Evolutionary conservation across 805 yeast species (phyloP), one percentile per base, ranked within the genome.

Genomic region (Wickerhamiella qilinensis): DNA sequence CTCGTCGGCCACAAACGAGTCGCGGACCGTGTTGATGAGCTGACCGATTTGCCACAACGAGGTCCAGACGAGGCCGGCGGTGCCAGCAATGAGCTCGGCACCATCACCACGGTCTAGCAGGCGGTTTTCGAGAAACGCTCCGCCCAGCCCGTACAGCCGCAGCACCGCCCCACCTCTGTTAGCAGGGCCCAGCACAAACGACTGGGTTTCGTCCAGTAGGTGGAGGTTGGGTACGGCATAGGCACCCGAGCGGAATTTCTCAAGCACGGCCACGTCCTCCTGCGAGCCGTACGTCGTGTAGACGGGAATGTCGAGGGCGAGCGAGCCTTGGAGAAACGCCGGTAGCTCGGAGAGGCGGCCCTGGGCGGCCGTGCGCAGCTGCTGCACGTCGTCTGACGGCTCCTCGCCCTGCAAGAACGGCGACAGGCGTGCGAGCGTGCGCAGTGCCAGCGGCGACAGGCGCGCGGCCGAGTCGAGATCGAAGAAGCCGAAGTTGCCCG

Each of bases 401-500:
- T 67, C 48, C 2, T 61, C 61, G 19, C 64, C 63, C 8, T 69
- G 69, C 20, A 78, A 50, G 47, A 75, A 76, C 39, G 76, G 78
- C 75, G 37, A 76, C 73, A 48, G 74, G 75, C 41, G 76, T 77
- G 11, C 77, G 78, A 24, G 78, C 69, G 48, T 75, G 80, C 80
- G 68, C 35, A 63, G 51, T 18, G 57, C 52, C 15, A 51, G 47
- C 29, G 67, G 76, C 52, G 68, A 69, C 40, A 72, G 75, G 49
- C 62, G 59, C 18, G 55, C 59, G 5, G 77, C 64, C 32, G 79
- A 69, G 15, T 66, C 68, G 27, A 58, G 58, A 48, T 78, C 80
- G 58, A 79, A 72, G 52, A 80, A 77, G 11, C 93, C 93, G 59
- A 78, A 79, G 43, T 74, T 76, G n/a, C 88, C 86, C 3, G 83